These are phyloP conservation scores for Onygenales sp. DNA, from an alignment of 2,329 filamentous ascomycete species.

Conservation along the genomic window DNA sequence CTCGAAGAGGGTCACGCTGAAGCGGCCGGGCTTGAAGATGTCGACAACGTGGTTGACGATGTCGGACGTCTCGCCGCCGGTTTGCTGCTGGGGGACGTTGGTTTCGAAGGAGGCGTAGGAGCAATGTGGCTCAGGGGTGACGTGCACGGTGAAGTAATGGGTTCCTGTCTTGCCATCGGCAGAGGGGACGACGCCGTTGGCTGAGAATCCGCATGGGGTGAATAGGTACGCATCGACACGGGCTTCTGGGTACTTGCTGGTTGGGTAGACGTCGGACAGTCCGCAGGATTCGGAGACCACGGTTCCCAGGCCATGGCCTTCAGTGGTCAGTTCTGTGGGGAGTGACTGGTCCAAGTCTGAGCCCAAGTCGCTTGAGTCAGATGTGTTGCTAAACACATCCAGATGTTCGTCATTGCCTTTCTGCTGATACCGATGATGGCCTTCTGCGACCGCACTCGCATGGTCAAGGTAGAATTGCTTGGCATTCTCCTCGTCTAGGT, in stretches of 20 bases:
- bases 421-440: constrained; percentile 64
- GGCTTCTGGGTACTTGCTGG: constrained; percentile 78
- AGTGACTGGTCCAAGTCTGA: constrained; percentile 43
- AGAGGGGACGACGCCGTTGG: constrained; percentile 87
- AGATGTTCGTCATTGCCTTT: constrained; percentile 53
- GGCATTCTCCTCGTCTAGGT: constrained; percentile 56
- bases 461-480: constrained; percentile 63
- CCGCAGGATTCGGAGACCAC: constrained; percentile 87
- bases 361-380: constrained; percentile 50
- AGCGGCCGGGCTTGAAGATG: constrained; percentile 96
- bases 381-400: constrained; percentile 65
- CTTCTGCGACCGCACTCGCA: constrained; percentile 83
- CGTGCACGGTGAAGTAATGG: constrained; percentile 97
- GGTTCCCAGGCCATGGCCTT: constrained; percentile 86
- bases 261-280: constrained; percentile 79
- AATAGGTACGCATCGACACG: constrained; percentile 95
- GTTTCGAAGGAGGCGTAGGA: constrained; percentile 98
- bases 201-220: constrained; percentile 92
- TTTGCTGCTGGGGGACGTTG: constrained; percentile 84
- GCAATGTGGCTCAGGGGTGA: constrained; percentile 93
- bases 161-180: constrained; percentile 48
- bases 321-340: constrained; percentile 71
- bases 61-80: constrained; percentile 77
- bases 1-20: constrained; percentile 94
- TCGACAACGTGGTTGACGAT: constrained; percentile 87